Percentiles rank a stretch among this genome's conserved stretches.
These are phyloP conservation scores for Isochrysis galbana DNA, from an alignment of 78 protist species.

Conservation along the genomic window DNA sequence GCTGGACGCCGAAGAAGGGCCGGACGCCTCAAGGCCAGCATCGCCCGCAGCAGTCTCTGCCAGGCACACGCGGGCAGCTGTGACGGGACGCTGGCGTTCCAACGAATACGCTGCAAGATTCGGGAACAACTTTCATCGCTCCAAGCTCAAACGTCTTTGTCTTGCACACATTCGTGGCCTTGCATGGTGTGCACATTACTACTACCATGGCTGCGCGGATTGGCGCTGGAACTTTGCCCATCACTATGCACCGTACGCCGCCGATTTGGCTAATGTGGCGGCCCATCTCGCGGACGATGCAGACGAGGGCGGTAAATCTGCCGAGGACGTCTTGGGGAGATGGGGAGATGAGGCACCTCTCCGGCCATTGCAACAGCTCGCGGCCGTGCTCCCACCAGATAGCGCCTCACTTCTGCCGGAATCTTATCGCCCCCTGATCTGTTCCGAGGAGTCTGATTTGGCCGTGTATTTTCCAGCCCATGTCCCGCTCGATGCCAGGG, in stretches of 20 bases:
- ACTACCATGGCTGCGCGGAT: constrained; percentile 86
- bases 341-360: constrained; percentile 63
- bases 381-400: constrained; percentile 89
- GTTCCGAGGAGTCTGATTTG: constrained; percentile 63
- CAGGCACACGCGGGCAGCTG: neutral
- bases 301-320: neutral
- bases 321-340: neutral
- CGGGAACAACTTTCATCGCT: neutral
- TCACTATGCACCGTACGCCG: constrained; percentile 92
- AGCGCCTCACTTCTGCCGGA: constrained; percentile 69
- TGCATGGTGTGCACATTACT: constrained; percentile 93
- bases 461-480: constrained; percentile 77
- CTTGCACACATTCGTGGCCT: constrained; percentile 83
- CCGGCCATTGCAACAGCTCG: constrained; percentile 89
- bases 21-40: neutral
- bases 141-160: neutral
- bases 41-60: neutral
- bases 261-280: constrained; percentile 43
- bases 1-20: neutral
- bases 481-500: constrained; percentile 77
- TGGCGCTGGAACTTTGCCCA: constrained; percentile 96
- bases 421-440: constrained; percentile 37
- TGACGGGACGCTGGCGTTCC: neutral
- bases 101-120: neutral
- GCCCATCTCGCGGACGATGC: neutral